These are phyloP conservation scores for Tephrocybe sp. DNA, from an alignment of 768 basidiomycete genomes.

Conservation along the genomic window DNA sequence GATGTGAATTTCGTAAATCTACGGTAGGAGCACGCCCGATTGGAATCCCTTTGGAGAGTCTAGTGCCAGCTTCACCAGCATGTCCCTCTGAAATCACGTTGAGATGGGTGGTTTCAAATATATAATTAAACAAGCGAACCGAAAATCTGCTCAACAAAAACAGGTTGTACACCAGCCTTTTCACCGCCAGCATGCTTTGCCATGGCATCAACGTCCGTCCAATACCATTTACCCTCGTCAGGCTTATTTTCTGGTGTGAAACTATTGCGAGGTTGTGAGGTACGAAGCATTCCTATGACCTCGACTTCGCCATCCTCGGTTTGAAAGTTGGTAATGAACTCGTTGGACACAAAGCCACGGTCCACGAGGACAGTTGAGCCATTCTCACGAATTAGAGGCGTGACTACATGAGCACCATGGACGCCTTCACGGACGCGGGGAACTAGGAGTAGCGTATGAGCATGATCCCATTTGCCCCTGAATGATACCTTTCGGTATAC, in stretches of 20 bases:
- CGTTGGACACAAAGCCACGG: slow-evolving; percentile 83
- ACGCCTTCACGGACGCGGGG: slow-evolving; percentile 90
- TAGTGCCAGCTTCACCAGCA: slow-evolving; percentile 65
- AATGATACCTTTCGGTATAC: slow-evolving; percentile 83
- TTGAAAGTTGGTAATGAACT: slow-evolving; percentile 31
- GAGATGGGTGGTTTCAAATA: background rate
- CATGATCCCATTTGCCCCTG: slow-evolving; percentile 77
- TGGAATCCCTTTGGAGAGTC: slow-evolving; percentile 72
- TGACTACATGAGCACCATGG: slow-evolving; percentile 85
- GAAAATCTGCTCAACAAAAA: slow-evolving; percentile 89
- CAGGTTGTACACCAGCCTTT: slow-evolving; percentile 74
- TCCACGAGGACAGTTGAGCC: slow-evolving; percentile 90
- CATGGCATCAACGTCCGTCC: slow-evolving; percentile 85
- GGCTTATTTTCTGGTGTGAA: slow-evolving; percentile 93
- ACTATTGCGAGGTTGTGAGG: slow-evolving; percentile 65
- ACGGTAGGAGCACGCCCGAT: slow-evolving; percentile 81
- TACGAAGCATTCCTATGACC: slow-evolving; percentile 85
- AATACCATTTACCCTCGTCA: slow-evolving; percentile 84
- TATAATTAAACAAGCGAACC: slow-evolving; percentile 45
- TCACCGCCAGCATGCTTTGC: slow-evolving; percentile 76
- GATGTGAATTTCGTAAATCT: slow-evolving; percentile 90
- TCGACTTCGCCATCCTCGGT: slow-evolving; percentile 60
- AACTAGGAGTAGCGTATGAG: slow-evolving; percentile 75
- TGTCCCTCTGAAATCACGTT: slow-evolving; percentile 68
- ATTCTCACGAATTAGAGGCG: slow-evolving; percentile 77